Evolutionary conservation across 2,329 filamentous ascomycete genomes (phyloP).

Genomic region (Lasiodiplodia sp.): DNA sequence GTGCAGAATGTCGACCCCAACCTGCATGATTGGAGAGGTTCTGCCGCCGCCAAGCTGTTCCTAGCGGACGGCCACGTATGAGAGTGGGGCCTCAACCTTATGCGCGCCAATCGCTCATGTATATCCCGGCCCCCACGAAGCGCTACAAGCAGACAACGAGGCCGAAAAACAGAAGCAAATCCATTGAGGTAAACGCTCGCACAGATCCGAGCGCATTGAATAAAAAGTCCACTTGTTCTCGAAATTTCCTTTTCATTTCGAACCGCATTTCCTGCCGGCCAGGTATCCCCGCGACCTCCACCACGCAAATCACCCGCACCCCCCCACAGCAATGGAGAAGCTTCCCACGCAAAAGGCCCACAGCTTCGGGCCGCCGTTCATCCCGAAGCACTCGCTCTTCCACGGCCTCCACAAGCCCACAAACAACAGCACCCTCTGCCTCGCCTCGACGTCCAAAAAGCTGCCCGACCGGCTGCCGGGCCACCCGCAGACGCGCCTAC

Average conservation of each 20-base stretch:
- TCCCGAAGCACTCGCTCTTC: constrained; percentile 9
- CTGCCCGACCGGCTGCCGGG: constrained; percentile 37
- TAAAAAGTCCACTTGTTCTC: not conserved
- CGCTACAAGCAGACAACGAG: not conserved
- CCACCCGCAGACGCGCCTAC: constrained; percentile 8
- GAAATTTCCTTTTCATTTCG: not conserved
- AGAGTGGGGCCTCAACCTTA: constrained; percentile 12
- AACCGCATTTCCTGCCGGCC: not conserved
- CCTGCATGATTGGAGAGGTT: not conserved
- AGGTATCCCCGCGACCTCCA: not conserved
- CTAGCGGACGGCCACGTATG: constrained; percentile 12
- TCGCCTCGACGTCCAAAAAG: constrained; percentile 7
- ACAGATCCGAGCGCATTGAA: not conserved
- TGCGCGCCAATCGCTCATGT: constrained; percentile 5
- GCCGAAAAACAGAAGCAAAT: not conserved
- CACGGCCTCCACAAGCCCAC: constrained; percentile 9
- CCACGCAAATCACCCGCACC: not conserved
- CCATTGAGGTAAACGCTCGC: no score
- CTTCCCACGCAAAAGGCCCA: no score
- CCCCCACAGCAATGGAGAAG: constrained; percentile 8
- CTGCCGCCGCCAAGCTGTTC: not conserved
- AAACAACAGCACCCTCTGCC: not conserved
- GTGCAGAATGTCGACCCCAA: not conserved
- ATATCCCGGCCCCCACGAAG: not conserved
- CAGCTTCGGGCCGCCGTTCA: constrained; percentile 1